Base-by-base conservation (phyloP, 805 yeast genomes). In the Ogataea allantospora region DNA sequence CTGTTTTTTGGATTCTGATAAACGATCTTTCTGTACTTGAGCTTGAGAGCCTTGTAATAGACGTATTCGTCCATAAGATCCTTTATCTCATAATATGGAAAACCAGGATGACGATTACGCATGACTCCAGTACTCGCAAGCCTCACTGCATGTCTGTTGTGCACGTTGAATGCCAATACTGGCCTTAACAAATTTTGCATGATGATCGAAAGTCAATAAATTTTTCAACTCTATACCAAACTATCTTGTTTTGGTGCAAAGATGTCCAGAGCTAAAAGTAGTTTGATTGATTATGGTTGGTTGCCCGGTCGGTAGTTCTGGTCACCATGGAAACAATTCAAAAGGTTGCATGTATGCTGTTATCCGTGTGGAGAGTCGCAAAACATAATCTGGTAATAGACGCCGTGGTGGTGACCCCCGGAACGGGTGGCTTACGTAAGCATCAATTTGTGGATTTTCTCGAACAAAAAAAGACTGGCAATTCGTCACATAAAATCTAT, bases 61-160 rank as follows among this genome's bases (percentile, higher is more conserved):
- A 51, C 42, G 24, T 47, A 60, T n/a, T 55, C 59, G 34, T 60
- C 64, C 15, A 60, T 46, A 25, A 54, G 54, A 15, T 47, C 44
- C 30, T 58, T 60, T 32, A 57, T 55, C 9, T 35, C 50, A 27
- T 46, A 46, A 26, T 33, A 42, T 3, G 13, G 9, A 4, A 21
- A 30, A 5, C 40, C 40, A 5, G 35, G 35, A 30, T 14, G 14
- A 5, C 35, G 35, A n/a, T 19, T 20, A n/a, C 26, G 21, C 18
- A 30, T 17, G 11, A 30, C 31, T 9, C 25, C 31, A 4, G 29
- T 36, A 15, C 35, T 20, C 5, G 25, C 10, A 6, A 26, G 25
- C 16, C 40, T 24, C 30, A 26, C 26, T 14, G 20, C 12, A 2
- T 15, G 17, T 18, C 23, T 26, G 10, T 21, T n/a, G 11, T 17